Evolutionary conservation across 73 alveolate genomes (phyloP).

Genomic region (Tetrahymena elliotti): DNA sequence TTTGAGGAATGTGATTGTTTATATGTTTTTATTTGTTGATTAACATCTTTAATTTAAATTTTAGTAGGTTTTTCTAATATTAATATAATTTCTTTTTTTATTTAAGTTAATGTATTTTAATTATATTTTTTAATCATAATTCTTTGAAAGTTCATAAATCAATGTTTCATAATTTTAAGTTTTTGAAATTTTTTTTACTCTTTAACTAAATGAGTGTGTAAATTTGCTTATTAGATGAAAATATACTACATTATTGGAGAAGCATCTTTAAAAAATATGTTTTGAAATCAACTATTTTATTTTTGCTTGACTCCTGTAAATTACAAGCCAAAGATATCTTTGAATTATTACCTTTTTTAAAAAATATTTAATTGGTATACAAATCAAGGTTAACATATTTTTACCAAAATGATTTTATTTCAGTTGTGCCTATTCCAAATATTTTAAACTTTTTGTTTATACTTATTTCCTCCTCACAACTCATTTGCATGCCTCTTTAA

Average conservation of each 20-base stretch:
- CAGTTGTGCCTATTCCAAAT: not conserved
- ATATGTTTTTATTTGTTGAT: too few relatives aligned
- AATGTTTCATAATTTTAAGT: too few relatives aligned
- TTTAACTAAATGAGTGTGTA: too few relatives aligned
- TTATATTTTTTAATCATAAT: too few relatives aligned
- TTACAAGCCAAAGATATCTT: not conserved
- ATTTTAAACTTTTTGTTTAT: not conserved
- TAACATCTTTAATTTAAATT: too few relatives aligned
- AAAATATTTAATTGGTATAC: not conserved
- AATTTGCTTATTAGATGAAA: too few relatives aligned
- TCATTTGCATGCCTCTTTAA: not conserved
- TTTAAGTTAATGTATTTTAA: too few relatives aligned
- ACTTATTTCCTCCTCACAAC: not conserved
- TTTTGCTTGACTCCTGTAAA: not conserved
- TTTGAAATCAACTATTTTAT: not conserved
- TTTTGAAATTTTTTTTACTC: too few relatives aligned
- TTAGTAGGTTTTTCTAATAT: too few relatives aligned
- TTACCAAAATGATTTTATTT: not conserved
- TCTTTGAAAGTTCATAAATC: too few relatives aligned
- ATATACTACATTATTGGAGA: not conserved
- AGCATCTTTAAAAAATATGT: not conserved
- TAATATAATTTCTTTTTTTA: too few relatives aligned
- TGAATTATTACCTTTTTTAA: not conserved
- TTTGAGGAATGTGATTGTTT: too few relatives aligned
- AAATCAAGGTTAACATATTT: not conserved